phyloP scores from a whole-genome alignment of 495 filamentous ascomycete genomes.

The Aspergillus homomorphus region DNA sequence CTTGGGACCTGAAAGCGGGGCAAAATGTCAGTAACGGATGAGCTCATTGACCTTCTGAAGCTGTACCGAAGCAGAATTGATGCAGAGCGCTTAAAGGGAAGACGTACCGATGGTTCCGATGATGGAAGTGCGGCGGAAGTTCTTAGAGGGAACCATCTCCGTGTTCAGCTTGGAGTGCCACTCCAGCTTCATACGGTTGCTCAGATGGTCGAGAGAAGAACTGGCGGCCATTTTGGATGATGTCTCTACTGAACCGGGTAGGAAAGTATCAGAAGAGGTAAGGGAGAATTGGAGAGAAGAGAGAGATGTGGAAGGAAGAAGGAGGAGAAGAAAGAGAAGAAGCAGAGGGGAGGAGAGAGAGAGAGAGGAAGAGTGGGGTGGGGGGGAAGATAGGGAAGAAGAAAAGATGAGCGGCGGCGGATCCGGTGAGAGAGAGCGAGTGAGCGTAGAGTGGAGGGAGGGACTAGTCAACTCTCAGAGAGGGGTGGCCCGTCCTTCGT shows the following conservation, averaged over 20 bases:
- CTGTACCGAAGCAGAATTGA: background rate
- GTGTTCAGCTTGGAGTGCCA: constrained; percentile 86
- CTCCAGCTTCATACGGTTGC: constrained; percentile 79
- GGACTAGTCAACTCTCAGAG: constrained; percentile 20
- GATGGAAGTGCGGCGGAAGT: constrained; percentile 94
- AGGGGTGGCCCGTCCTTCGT: background rate
- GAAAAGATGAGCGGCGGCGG: constrained; percentile 10
- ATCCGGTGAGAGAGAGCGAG: constrained; percentile 22
- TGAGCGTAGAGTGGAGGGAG: constrained; percentile 16
- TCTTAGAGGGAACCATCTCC: constrained; percentile 73
- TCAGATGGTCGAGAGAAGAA: constrained; percentile 74
- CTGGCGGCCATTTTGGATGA: constrained; percentile 43
- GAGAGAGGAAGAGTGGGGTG: constrained; percentile 17
- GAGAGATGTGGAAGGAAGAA: constrained; percentile 12
- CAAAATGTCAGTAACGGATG: constrained; percentile 11
- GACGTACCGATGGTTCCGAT: constrained; percentile 92
- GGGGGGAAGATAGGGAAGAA: constrained; percentile 23
- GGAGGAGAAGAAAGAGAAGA: constrained; percentile 19
- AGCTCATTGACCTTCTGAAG: background rate
- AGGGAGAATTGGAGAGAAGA: constrained; percentile 12
- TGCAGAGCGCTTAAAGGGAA: background rate
- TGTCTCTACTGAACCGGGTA: constrained; percentile 16
- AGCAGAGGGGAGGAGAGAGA: constrained; percentile 23
- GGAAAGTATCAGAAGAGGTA: constrained; percentile 16
- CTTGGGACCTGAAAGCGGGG: constrained; percentile 67